These are phyloP conservation scores for Euphorbia tirucalli DNA, from an alignment of 345 rosid genomes.

Conservation along the genomic window DNA sequence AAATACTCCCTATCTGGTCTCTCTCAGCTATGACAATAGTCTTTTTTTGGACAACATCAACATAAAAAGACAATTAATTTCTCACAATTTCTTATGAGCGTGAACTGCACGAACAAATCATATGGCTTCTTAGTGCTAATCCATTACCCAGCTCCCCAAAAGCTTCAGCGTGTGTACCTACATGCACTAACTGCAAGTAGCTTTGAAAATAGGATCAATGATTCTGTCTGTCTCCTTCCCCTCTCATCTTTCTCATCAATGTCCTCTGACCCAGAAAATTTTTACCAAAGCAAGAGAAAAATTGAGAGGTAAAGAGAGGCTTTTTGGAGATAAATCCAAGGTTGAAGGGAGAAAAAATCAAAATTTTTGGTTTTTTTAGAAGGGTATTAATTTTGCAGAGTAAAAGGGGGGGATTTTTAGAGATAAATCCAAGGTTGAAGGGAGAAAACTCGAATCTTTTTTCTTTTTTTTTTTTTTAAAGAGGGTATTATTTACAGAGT, in stretches of 20 bases:
- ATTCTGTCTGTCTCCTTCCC: neutral
- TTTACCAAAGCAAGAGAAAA: conserved; percentile 4
- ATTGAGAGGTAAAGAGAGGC: neutral
- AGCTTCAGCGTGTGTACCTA: neutral
- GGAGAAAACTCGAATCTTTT: neutral
- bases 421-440: conserved; percentile 1
- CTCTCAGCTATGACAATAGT: conserved; percentile 1
- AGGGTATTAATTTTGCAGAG: neutral
- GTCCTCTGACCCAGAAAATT: conserved; percentile 1
- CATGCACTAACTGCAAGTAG: neutral
- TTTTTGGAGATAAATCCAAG: neutral
- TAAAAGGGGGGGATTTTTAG: neutral
- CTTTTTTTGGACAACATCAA: neutral
- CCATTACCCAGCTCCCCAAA: neutral
- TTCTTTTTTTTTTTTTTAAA: no score
- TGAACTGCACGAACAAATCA: conserved; percentile 13
- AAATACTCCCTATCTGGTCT: neutral
- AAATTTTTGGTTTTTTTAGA: no score
- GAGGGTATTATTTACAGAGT: neutral
- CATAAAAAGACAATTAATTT: neutral
- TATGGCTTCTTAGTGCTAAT: neutral
- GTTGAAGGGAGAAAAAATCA: neutral
- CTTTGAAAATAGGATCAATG: neutral
- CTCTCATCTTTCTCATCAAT: neutral
- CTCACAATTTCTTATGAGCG: neutral